Conservation (phyloP, 148 eudicot species). For the Fallopia convolvulus region DNA sequence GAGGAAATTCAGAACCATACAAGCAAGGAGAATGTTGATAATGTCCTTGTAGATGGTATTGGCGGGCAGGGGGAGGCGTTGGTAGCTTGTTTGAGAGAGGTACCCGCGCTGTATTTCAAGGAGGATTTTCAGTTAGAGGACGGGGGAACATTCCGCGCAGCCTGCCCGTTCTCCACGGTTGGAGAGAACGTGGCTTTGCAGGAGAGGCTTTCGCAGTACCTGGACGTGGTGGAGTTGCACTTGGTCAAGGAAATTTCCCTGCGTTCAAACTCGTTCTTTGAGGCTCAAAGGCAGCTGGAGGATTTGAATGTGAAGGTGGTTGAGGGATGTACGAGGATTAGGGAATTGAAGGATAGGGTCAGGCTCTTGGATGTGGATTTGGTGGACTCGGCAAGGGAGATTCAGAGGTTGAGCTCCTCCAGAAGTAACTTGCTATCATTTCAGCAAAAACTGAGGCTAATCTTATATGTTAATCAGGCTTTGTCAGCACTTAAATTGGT, state of each 20-base stretch:
- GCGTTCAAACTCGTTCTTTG: conserved; percentile 77
- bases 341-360: conserved; percentile 73
- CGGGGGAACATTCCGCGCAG: conserved; percentile 65
- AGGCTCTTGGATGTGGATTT: conserved; percentile 62
- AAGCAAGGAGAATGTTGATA: conserved; percentile 31
- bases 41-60: conserved; percentile 18
- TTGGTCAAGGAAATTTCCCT: conserved; percentile 92
- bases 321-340: conserved; percentile 62
- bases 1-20: conserved; percentile 60
- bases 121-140: conserved; percentile 84
- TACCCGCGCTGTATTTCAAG: conserved; percentile 79
- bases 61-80: conserved; percentile 68
- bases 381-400: conserved; percentile 57
- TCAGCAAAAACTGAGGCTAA: conserved; percentile 71
- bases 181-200: conserved; percentile 56
- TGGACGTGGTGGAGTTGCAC: conserved; percentile 92
- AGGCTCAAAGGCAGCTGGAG: conserved; percentile 79
- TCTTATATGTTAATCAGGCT: conserved; percentile 80
- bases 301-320: conserved; percentile 75
- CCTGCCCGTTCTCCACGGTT: conserved; percentile 60
- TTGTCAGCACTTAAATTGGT: conserved; percentile 75
- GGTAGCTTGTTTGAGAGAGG: conserved; percentile 77
- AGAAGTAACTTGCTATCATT: conserved; percentile 48
- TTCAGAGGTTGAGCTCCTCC: conserved; percentile 48
- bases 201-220: conserved; percentile 74